These are phyloP conservation scores for Harrya chromipes DNA, from an alignment of 768 basidiomycete species.

Conservation along the genomic window DNA sequence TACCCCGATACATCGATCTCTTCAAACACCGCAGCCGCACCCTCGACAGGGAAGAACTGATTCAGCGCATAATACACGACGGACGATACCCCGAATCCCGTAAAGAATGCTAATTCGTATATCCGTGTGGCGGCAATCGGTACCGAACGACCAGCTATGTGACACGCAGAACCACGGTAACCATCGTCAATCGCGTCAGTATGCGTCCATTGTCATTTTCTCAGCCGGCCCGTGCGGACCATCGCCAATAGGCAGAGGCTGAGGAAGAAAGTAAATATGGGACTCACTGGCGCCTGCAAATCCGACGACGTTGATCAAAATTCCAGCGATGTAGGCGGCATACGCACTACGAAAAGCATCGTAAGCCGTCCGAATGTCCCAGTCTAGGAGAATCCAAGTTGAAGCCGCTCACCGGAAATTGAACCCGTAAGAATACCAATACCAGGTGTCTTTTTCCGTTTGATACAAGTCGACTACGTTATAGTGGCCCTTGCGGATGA, in stretches of 20 bases:
- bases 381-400: neutral
- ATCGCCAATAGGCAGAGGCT: neutral
- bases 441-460: conserved; percentile 56
- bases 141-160: conserved; percentile 53
- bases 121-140: conserved; percentile 68
- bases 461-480: conserved; percentile 71
- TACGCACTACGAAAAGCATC: conserved; percentile 46
- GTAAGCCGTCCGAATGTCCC: conserved; percentile 4
- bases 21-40: conserved; percentile 44
- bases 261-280: neutral
- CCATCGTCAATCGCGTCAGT: neutral
- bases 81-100: conserved; percentile 71
- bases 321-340: conserved; percentile 65
- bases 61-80: conserved; percentile 62
- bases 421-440: conserved; percentile 70
- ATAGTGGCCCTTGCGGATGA: conserved; percentile 68
- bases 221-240: neutral
- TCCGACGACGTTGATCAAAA: conserved; percentile 79
- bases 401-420: conserved; percentile 54
- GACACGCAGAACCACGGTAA: neutral
- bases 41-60: conserved; percentile 56
- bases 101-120: conserved; percentile 79
- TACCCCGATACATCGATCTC: conserved; percentile 53
- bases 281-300: conserved; percentile 70
- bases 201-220: neutral